Evolutionary conservation across 106 monocot species (phyloP), one percentile per base, ranked within the genome.

Genomic region (Dendrobium nobile): DNA sequence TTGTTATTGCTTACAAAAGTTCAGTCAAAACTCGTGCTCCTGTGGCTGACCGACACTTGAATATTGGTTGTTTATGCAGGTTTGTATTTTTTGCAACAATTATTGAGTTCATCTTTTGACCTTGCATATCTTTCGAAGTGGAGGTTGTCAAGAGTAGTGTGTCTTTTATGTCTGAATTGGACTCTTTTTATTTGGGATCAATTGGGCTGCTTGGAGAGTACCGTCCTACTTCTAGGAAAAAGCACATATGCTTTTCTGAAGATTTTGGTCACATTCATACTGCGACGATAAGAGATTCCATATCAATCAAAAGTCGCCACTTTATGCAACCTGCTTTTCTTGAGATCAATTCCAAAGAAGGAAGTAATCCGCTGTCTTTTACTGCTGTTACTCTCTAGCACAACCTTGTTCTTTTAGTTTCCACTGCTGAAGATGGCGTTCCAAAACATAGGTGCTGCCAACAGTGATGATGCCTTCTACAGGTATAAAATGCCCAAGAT

Each of bases 401-500:
- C 33, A 43, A 3, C 16, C 73, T 24, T 48, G 19, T 22, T 7
- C 1, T 31, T 59, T 13, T 20, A 13, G n/a, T 31, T 10, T 61
- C 31, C 33, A 76, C 31, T n/a, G 10, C 40, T 75, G 73, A 88
- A 82, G 81, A 94, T 94, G 91, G 86, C 91, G 58, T 67, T 92
- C 43, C 91, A 84, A 61, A 94, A 92, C 56, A 94, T 94, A 44
- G 94, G 94, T 67, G 94, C 94, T 56, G 77, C 85, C 75, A 94
- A 90, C 87, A 91, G 88, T 3, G 94, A 94, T 54, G 94, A 92
- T 85, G 94, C 94, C 85, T 94, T 94, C 72, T 94, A 94, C 54
- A 83, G 91, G 86, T 94, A 94, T 54, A 94, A 94, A 80, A 94
- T 94, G 94, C 90, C 94, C 8, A 94, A 73, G 80, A 94, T 94